A percentile compares a stretch with the other conserved stretches of the same genome.
phyloP scores from a whole-genome alignment of 2,329 filamentous ascomycete species.

The Exophiala spinifera region DNA sequence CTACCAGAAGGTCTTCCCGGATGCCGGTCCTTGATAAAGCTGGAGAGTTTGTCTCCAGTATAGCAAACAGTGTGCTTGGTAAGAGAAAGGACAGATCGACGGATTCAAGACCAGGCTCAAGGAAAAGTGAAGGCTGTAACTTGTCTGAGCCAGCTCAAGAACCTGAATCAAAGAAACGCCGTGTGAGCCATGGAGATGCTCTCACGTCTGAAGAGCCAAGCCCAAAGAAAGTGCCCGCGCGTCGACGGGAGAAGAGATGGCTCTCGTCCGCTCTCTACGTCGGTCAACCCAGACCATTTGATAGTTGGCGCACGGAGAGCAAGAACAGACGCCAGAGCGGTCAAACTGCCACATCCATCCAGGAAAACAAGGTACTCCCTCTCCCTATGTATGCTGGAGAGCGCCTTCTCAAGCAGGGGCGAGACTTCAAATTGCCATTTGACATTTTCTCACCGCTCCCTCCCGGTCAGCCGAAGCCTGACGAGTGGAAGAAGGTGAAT shows the following conservation, averaged over 20 bases:
- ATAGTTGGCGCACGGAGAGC: constrained; percentile 49
- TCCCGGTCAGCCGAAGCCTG: constrained; percentile 81
- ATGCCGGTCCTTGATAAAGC: constrained; percentile 42
- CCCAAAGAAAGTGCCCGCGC: constrained; percentile 29
- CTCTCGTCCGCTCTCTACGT: constrained; percentile 80
- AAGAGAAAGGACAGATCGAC: constrained; percentile 58
- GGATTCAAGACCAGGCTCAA: constrained; percentile 59
- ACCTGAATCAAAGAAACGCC: constrained; percentile 41
- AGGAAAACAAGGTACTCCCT: constrained; percentile 61
- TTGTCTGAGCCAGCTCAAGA: constrained; percentile 24
- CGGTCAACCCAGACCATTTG: constrained; percentile 62
- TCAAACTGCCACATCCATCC: constrained; percentile 40
- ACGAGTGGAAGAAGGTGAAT: constrained; percentile 88
- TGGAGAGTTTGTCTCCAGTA: constrained; percentile 43
- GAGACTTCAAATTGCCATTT: constrained; percentile 85
- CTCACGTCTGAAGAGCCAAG: constrained; percentile 5
- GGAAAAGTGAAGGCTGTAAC: constrained; percentile 33
- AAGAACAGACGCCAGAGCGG: constrained; percentile 42
- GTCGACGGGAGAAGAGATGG: constrained; percentile 67
- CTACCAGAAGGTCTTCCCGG: constrained; percentile 43
- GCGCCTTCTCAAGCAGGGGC: constrained; percentile 65
- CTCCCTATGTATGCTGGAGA: constrained; percentile 76
- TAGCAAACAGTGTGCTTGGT: constrained; percentile 51
- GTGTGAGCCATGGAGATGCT: constrained; percentile 34
- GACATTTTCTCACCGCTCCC: constrained; percentile 86